Base-by-base conservation (phyloP, 352 stramenopile genomes). In the Plasmopara viticola region DNA sequence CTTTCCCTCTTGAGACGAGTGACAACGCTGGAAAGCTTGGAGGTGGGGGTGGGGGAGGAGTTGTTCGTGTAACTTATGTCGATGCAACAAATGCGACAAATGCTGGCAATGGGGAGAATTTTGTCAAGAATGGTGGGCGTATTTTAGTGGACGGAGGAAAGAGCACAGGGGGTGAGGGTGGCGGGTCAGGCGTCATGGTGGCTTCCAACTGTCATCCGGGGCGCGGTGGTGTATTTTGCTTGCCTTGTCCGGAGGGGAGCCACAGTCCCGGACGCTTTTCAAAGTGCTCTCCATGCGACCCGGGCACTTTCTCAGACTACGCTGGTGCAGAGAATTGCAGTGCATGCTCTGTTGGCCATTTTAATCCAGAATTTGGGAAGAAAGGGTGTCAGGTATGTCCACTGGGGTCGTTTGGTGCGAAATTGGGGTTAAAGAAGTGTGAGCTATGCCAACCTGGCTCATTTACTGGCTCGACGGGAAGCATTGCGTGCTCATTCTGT, bases 301-400 rank as follows among this genome's bases (percentile, higher is more conserved):
- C 77, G 39, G 84, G 84, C 5, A 77, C 70, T 17, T 90, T 62
- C 49, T 76, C 84, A 4, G 66, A 59, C 34, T 63, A 82, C 35
- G 45, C 44, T 29, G 80, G 78, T 1, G 56, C 73, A 31, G 51
- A 67, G 12, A 72, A 30, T 2, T 94, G 84, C 44, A 54, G 66
- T 39, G 60, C 66, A 40, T 94, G 84, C 43, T 30, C 61, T 9
- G 33, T 67, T 45, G 82, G 82, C 6, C 66, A 70, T 18, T 92
- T 88, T 47, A 90, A 84, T 38, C 40, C 58, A 2, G 74, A 90
- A 46, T 92, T 89, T 58, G 81, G 82, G 5, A 70, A 86, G 49
- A 79, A 68, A 31, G 58, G 60, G 31, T 94, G 84, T 15, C 58
- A 68, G 6, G n/a, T 55, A n/a, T 94, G 84, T 44, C 77, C 68